Evolutionary conservation across 306 rosid species (phyloP), one percentile per base, ranked within the genome.

Genomic region (Acacia acuminata): DNA sequence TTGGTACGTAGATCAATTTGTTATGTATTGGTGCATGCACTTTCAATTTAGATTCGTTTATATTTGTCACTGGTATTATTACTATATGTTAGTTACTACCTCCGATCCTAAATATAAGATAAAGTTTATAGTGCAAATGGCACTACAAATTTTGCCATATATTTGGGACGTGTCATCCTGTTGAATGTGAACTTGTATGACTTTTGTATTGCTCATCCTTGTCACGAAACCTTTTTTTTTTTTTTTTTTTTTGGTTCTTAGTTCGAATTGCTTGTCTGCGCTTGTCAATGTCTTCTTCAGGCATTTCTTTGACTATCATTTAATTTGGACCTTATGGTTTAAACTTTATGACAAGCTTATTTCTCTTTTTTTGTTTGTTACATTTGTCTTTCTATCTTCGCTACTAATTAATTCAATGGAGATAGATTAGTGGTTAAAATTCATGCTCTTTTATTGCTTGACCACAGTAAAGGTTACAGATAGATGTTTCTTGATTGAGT

Each of bases 121-220:
- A n/a, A n/a, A n/a, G n/a, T n/a, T n/a, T n/a, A n/a, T n/a, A n/a
- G n/a, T n/a, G n/a, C n/a, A n/a, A n/a, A n/a, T n/a, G n/a, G n/a
- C n/a, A n/a, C n/a, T n/a, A n/a, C n/a, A n/a, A n/a, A n/a, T n/a
- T n/a, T n/a, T n/a, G n/a, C n/a, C n/a, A n/a, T n/a, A n/a, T n/a
- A n/a, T n/a, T n/a, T n/a, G n/a, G n/a, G n/a, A n/a, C n/a, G n/a
- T n/a, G n/a, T n/a, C n/a, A n/a, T n/a, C n/a, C n/a, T n/a, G n/a
- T n/a, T n/a, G n/a, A n/a, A n/a, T n/a, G n/a, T n/a, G n/a, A n/a
- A n/a, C n/a, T n/a, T n/a, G n/a, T n/a, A n/a, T n/a, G 61, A 36
- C 67, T 67, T 43, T 50, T 80, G 64, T 27, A 66, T 55, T 78
- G 81, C 71, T 78, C 17, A 32, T 38, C 63, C 47, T 2, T 10